Evolutionary conservation across 2,329 filamentous ascomycete genomes (phyloP).

Genomic region (Nemania serpens): DNA sequence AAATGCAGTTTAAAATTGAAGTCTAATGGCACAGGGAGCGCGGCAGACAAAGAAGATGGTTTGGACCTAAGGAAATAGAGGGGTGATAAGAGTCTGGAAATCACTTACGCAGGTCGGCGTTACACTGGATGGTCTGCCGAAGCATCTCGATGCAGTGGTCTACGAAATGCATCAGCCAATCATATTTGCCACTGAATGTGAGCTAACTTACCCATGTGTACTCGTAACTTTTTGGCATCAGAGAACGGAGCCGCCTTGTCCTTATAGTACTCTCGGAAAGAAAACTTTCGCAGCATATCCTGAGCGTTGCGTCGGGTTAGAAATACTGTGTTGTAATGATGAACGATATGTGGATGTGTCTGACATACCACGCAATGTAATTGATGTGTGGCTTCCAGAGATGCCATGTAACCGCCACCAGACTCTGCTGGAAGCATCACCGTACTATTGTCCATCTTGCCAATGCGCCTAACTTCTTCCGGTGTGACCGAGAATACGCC

Average conservation of each 20-base stretch:
- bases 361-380: constrained; percentile 19
- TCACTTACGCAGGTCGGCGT: constrained; percentile 10
- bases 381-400: constrained; percentile 20
- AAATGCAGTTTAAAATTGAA: background rate
- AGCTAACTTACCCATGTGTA: constrained; percentile 8
- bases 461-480: constrained; percentile 2
- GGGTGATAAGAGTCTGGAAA: background rate
- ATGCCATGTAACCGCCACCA: constrained; percentile 22
- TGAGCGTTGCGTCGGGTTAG: background rate
- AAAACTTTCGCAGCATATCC: constrained; percentile 14
- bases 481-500: constrained; percentile 7
- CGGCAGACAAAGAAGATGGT: background rate
- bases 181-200: background rate
- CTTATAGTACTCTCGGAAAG: constrained; percentile 13
- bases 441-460: constrained; percentile 10
- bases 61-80: background rate
- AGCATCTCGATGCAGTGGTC: constrained; percentile 21
- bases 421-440: constrained; percentile 13
- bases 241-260: constrained; percentile 9
- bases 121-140: constrained; percentile 19
- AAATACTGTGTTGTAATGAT: background rate
- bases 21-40: background rate
- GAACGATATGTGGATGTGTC: background rate
- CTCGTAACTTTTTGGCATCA: constrained; percentile 2
- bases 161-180: background rate